Base-by-base conservation (phyloP, 2,329 filamentous ascomycete species). In the Blumeria graminis region DNA sequence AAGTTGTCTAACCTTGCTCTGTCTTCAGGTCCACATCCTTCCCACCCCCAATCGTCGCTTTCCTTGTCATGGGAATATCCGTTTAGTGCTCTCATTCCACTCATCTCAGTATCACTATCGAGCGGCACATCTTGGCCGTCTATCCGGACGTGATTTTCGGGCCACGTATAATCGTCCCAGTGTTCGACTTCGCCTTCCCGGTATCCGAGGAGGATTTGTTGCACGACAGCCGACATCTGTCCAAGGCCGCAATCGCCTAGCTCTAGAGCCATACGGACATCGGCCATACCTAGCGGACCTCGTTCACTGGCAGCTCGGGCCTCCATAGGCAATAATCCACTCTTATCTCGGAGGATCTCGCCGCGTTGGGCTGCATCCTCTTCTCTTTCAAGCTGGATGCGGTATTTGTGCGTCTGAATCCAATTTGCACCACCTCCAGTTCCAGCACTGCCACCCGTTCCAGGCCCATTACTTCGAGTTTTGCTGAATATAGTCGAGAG, bases 341-440 rank as follows among this genome's bases (percentile, higher is more conserved):
- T 82, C 58, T 84, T 82, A 58, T 88, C 85, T 61, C 86, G 76
- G 16, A 76, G 72, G 1, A 93, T 67, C 62, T 89, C 84, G 4
- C 88, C 87, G n/a, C 79, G 74, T 43, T 80, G 75, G 32, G 78
- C 80, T 0, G 79, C 76, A 46, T 82, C 76, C 65, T 94, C 88
- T 67, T 95, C 89, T 51, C 74, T 73, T 56, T 80, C 78, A 10
- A 94, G 73, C 65, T 86, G 84, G 58, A 77, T 75, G 60, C 79
- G 80, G 68, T 90, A 95, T 58, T 79, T 81, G 61, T 82, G 77
- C 1, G 87, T 94, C 66, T 88, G 82, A 58, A 95, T 78, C 73
- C 83, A 86, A 38, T 74, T 75, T 45, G 77, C 77, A 45, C 80
- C 81, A 36, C 78, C 74, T 3, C 82, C 82, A 56, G 80, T 80